Evolutionary conservation across 257 asterid species (phyloP).

Genomic region (Fraxinus anomala): DNA sequence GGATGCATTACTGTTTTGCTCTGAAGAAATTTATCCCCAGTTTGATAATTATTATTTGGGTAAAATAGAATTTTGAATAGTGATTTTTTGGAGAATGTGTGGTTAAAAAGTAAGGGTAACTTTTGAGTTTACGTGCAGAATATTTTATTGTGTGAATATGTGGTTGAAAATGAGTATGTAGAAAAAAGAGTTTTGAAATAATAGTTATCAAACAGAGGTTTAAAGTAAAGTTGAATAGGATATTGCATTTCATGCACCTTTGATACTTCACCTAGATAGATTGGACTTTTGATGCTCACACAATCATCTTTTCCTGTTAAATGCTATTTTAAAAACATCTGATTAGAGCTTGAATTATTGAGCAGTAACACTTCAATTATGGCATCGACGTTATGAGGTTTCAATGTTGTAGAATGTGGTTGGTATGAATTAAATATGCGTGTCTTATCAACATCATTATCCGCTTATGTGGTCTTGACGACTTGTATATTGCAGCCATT

Average conservation of each 20-base stretch:
- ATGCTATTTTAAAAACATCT: not conserved
- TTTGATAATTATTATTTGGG: no score
- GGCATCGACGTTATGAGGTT: not conserved
- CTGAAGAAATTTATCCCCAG: not conserved
- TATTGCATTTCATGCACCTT: not conserved
- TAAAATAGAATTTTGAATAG: no score
- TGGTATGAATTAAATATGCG: conserved; percentile 3
- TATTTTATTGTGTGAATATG: no score
- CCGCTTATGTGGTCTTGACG: not conserved
- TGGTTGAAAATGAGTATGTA: no score
- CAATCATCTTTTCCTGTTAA: not conserved
- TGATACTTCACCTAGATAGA: conserved; percentile 12
- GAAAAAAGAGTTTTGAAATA: no score
- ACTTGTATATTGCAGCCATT: conserved; percentile 60
- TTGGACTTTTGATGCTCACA: not conserved
- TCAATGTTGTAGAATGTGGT: not conserved
- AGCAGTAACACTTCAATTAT: not conserved
- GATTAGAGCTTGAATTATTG: not conserved
- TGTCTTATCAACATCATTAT: not conserved
- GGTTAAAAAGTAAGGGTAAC: no score
- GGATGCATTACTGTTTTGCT: not conserved
- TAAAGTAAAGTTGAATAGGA: not conserved
- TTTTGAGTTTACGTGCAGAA: no score
- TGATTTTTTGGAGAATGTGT: no score
- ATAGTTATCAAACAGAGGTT: no score